phyloP scores from a whole-genome alignment of 2,329 filamentous ascomycete species.

The Colletotrichum phormii region DNA sequence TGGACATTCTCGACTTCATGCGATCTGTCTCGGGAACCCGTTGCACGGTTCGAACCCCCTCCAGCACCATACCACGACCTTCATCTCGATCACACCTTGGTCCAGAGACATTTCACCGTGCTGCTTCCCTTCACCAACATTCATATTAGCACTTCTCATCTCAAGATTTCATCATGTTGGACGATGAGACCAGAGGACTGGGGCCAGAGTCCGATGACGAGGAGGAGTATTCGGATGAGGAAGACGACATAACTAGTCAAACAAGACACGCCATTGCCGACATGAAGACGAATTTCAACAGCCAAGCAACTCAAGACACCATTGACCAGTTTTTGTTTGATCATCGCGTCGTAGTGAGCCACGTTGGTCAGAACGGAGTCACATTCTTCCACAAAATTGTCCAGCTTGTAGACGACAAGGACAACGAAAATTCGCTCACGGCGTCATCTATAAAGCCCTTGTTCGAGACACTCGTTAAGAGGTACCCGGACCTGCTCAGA shows the following conservation, averaged over 20 bases:
- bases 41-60: neutral
- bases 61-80: too few relatives aligned
- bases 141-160: neutral
- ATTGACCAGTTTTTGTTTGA: neutral
- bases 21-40: too few relatives aligned
- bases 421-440: neutral
- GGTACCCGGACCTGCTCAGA: neutral
- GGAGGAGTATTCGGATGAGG: neutral
- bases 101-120: neutral
- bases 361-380: neutral
- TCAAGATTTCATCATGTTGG: neutral
- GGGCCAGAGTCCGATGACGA: neutral
- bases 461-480: neutral
- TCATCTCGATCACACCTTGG: neutral
- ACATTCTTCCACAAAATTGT: neutral
- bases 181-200: neutral
- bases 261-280: neutral
- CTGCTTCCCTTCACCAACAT: neutral
- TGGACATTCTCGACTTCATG: too few relatives aligned
- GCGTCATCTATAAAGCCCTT: neutral
- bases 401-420: neutral
- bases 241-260: neutral
- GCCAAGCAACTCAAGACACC: neutral
- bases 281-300: neutral
- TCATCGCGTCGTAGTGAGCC: neutral